These are phyloP conservation scores for Suillus occidentalis DNA, from an alignment of 768 basidiomycete genomes.

Conservation along the genomic window DNA sequence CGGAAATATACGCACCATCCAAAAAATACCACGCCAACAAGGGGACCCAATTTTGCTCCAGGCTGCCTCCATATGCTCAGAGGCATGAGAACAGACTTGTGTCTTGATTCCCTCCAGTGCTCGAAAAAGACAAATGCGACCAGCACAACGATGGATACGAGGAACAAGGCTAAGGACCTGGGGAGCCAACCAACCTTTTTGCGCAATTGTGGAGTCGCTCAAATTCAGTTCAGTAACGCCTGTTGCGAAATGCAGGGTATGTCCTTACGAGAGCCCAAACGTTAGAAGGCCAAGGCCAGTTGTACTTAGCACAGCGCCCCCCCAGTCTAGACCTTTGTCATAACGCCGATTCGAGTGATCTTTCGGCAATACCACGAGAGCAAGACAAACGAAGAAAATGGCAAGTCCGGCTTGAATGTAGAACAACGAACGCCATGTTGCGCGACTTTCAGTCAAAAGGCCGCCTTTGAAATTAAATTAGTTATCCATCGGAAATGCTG, in stretches of 20 bases:
- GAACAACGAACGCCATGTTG: constrained; percentile 36
- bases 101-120: constrained; percentile 27
- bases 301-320: constrained; percentile 34
- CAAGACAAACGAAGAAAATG: constrained; percentile 27
- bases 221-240: constrained; percentile 3
- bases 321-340: constrained; percentile 36
- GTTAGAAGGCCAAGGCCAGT: constrained; percentile 34
- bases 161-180: constrained; percentile 33
- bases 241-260: not conserved
- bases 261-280: constrained; percentile 34
- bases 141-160: constrained; percentile 28
- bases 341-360: constrained; percentile 23
- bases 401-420: constrained; percentile 34
- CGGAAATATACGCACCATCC: constrained; percentile 20
- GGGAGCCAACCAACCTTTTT: constrained; percentile 33
- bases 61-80: constrained; percentile 34
- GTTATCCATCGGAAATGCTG: not conserved
- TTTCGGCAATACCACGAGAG: constrained; percentile 21
- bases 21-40: constrained; percentile 33
- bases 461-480: constrained; percentile 23
- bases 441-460: constrained; percentile 29
- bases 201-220: constrained; percentile 32
- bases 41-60: constrained; percentile 28
- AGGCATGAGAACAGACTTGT: constrained; percentile 31
- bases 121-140: constrained; percentile 30